These are phyloP conservation scores for Talaromyces ruber DNA, from an alignment of 495 filamentous ascomycete species.

Conservation along the genomic window DNA sequence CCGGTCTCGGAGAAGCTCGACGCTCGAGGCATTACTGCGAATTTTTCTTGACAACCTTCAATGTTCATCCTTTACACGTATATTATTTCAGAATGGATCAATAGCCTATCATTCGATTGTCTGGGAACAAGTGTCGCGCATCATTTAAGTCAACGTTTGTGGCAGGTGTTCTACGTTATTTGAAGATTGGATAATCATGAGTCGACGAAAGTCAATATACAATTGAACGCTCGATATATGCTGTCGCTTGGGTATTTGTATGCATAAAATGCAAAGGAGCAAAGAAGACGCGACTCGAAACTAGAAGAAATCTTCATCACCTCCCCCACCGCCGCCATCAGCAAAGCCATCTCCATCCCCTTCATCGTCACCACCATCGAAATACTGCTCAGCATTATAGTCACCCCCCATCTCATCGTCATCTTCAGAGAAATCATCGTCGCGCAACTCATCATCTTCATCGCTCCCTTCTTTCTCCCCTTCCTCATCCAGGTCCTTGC, in stretches of 20 bases:
- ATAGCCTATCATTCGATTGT: no score
- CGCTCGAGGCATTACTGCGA: neutral
- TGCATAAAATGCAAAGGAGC: neutral
- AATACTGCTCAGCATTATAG: slow-evolving; percentile 60
- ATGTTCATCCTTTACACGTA: no score
- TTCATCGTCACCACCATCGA: slow-evolving; percentile 55
- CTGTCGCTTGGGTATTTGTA: slow-evolving; percentile 4
- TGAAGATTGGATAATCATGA: neutral
- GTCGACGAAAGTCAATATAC: neutral
- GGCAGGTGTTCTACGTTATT: neutral
- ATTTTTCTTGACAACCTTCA: neutral
- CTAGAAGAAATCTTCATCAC: slow-evolving; percentile 6
- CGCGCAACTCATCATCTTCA: slow-evolving; percentile 40
- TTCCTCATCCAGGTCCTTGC: slow-evolving; percentile 26
- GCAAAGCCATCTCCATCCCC: slow-evolving; percentile 40
- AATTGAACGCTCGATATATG: neutral
- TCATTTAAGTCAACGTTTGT: neutral
- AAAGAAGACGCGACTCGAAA: neutral
- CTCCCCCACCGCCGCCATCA: slow-evolving; percentile 35
- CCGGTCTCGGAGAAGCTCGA: neutral
- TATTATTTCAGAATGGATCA: no score
- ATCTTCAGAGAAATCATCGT: slow-evolving; percentile 48
- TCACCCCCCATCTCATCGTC: slow-evolving; percentile 50
- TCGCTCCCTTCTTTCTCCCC: slow-evolving; percentile 35
- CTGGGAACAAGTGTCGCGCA: neutral